These are phyloP conservation scores for Aureococcus anophagefferens DNA, from an alignment of 108 stramenopile species.

Conservation along the genomic window DNA sequence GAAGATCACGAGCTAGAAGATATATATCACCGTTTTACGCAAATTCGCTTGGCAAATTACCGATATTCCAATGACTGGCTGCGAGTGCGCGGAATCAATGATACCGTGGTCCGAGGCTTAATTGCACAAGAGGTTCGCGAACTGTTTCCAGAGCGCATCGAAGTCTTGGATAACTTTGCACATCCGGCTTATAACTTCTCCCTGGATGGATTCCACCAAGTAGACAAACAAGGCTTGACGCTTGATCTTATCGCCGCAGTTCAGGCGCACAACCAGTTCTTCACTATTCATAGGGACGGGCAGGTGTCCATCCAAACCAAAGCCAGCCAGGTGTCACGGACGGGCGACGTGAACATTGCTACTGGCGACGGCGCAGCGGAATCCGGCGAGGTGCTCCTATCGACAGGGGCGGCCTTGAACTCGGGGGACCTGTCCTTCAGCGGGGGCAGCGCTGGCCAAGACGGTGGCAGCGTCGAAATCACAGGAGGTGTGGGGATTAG, in stretches of 20 bases:
- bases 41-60: conserved; percentile 32
- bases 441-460: too few species aligned
- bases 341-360: too few species aligned
- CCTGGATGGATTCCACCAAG: conserved; percentile 39
- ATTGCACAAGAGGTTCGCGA: conserved; percentile 45
- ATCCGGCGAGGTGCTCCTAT: too few species aligned
- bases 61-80: conserved; percentile 46
- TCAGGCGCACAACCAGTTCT: conserved; percentile 29
- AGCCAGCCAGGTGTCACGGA: too few species aligned
- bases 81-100: conserved; percentile 13
- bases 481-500: too few species aligned
- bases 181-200: conserved; percentile 37
- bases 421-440: too few species aligned
- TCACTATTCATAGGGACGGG: too few species aligned
- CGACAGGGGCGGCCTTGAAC: too few species aligned
- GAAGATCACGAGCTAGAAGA: conserved; percentile 22
- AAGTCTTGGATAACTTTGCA: conserved; percentile 17
- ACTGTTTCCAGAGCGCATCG: conserved; percentile 41
- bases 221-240: conserved; percentile 49
- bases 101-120: conserved; percentile 37
- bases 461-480: too few species aligned
- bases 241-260: conserved; percentile 49
- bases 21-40: conserved; percentile 23
- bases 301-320: too few species aligned
- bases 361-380: too few species aligned